These are phyloP conservation scores for Mycocentrospora acerina DNA, from an alignment of 2,329 filamentous ascomycete species.

Conservation along the genomic window DNA sequence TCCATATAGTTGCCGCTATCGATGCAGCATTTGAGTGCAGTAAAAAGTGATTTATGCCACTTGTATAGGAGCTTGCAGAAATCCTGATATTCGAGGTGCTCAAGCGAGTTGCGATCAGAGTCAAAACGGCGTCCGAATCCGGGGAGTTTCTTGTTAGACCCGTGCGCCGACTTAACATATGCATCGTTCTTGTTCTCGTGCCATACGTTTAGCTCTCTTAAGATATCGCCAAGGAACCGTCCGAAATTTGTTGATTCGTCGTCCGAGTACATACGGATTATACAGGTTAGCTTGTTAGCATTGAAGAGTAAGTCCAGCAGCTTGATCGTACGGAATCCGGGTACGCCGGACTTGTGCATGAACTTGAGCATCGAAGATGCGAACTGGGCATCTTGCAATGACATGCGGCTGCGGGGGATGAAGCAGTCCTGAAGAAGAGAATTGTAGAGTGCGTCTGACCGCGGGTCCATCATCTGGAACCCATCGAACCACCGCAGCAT, in stretches of 20 bases:
- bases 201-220: constrained; percentile 81
- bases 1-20: constrained; percentile 92
- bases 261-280: constrained; percentile 88
- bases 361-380: constrained; percentile 83
- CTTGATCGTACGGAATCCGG: constrained; percentile 83
- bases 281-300: constrained; percentile 73
- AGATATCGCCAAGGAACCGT: constrained; percentile 79
- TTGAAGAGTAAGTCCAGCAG: constrained; percentile 83
- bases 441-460: constrained; percentile 65
- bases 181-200: constrained; percentile 68
- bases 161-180: constrained; percentile 83
- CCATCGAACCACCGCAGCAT: constrained; percentile 77
- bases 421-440: constrained; percentile 87
- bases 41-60: constrained; percentile 84
- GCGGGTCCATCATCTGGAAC: constrained; percentile 58
- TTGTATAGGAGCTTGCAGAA: constrained; percentile 84
- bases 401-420: constrained; percentile 81
- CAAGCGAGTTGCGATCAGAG: constrained; percentile 67
- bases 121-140: constrained; percentile 79
- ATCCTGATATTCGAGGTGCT: constrained; percentile 78
- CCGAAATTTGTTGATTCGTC: constrained; percentile 93
- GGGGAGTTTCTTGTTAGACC: constrained; percentile 63
- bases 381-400: constrained; percentile 85
- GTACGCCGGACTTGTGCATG: constrained; percentile 79
- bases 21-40: constrained; percentile 78